phyloP scores from a whole-genome alignment of 805 yeast species.

The Wickerhamiella bombiphila region DNA sequence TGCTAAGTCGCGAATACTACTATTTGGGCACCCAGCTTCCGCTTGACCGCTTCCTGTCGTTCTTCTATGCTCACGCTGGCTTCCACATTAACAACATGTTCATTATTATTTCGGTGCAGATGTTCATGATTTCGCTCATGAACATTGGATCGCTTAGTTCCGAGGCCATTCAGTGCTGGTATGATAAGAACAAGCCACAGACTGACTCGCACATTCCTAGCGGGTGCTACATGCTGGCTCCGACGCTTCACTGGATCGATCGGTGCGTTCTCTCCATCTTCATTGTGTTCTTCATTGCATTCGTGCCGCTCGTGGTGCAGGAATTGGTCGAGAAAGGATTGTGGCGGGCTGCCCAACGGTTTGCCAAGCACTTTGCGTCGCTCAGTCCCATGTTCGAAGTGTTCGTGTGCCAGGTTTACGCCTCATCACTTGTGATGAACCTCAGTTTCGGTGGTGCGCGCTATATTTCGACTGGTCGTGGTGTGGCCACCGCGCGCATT shows the following conservation, averaged over 20 bases:
- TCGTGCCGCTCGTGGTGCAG: conserved; percentile 74
- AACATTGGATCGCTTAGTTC: conserved; percentile 66
- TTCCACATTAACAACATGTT: conserved; percentile 85
- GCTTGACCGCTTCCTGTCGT: conserved; percentile 75
- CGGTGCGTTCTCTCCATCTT: conserved; percentile 79
- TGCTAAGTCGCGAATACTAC: conserved; percentile 80
- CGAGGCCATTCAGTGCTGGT: conserved; percentile 56
- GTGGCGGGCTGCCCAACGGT: conserved; percentile 55
- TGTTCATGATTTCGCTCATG: conserved; percentile 66
- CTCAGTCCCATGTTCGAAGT: conserved; percentile 88
- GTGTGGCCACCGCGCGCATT: conserved; percentile 74
- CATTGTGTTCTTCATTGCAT: conserved; percentile 85
- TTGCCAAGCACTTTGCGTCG: conserved; percentile 63
- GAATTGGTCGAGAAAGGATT: conserved; percentile 78
- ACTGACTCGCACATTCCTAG: conserved; percentile 61
- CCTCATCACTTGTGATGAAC: conserved; percentile 60
- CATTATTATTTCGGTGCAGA: conserved; percentile 72
- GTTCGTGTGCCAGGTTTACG: conserved; percentile 85
- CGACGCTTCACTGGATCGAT: conserved; percentile 81
- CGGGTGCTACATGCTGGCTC: conserved; percentile 76
- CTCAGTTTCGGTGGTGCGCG: conserved; percentile 83
- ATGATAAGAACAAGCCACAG: conserved; percentile 50
- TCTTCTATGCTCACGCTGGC: conserved; percentile 94
- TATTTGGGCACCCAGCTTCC: conserved; percentile 83
- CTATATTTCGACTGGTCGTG: conserved; percentile 86